Percentiles rank a stretch among this genome's conserved stretches.
phyloP scores from a whole-genome alignment of 1,139 yeast species.

The Arxiozyma slooffiae region DNA sequence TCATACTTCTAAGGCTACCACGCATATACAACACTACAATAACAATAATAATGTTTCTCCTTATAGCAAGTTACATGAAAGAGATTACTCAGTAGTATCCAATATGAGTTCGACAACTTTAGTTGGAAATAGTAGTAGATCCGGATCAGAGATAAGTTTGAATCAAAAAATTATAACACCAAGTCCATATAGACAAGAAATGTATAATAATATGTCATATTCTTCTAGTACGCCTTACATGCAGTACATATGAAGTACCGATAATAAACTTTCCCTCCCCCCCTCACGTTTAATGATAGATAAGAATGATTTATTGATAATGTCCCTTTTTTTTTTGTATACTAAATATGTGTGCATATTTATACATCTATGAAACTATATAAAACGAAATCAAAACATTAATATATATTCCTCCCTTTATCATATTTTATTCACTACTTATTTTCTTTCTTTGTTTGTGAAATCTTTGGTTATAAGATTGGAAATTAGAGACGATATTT shows the following conservation, averaged over 20 bases:
- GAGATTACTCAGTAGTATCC: constrained; percentile 16
- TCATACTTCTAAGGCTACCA: not conserved
- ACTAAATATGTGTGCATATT: too few relatives aligned
- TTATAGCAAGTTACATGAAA: constrained; percentile 8
- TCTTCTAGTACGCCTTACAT: not conserved
- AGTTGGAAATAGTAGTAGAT: constrained; percentile 5
- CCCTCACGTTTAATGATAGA: not conserved
- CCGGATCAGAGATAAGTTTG: not conserved
- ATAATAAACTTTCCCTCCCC: too few relatives aligned
- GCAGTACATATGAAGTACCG: not conserved
- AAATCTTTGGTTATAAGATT: too few relatives aligned
- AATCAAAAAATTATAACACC: not conserved
- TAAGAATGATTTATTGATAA: too few relatives aligned
- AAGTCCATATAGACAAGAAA: not conserved
- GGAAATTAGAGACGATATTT: too few relatives aligned
- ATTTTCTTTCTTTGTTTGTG: too few relatives aligned
- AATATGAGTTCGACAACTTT: constrained; percentile 19
- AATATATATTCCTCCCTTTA: too few relatives aligned
- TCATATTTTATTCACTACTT: too few relatives aligned
- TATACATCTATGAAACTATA: too few relatives aligned
- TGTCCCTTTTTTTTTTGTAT: too few relatives aligned
- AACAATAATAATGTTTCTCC: constrained; percentile 1
- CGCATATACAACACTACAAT: not conserved
- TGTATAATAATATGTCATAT: not conserved
- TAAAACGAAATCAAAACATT: too few relatives aligned